phyloP scores from a whole-genome alignment of 176 grass and related monocot genomes.

The Puccinellia tenuiflora region DNA sequence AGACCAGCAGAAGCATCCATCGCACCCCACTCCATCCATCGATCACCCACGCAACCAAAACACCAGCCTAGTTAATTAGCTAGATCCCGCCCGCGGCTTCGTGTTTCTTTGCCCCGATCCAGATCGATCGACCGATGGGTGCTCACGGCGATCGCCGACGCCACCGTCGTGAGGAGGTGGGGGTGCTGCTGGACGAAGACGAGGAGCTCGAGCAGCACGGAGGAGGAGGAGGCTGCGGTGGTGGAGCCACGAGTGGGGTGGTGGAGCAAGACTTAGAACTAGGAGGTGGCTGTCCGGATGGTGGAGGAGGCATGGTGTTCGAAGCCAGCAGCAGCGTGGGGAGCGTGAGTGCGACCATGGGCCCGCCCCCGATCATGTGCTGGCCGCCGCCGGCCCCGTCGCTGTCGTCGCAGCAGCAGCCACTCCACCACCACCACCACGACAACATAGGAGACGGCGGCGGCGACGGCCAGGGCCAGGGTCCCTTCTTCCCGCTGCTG shows the following conservation, averaged over 20 bases:
- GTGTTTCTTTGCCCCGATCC: neutral
- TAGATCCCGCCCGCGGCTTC: neutral
- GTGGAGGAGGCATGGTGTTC: constrained; percentile 45
- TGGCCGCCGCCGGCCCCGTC: constrained; percentile 13
- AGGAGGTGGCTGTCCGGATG: neutral
- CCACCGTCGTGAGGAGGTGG: constrained; percentile 27
- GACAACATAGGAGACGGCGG: constrained; percentile 20
- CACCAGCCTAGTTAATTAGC: neutral
- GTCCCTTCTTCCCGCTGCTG: constrained; percentile 51
- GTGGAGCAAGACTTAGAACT: constrained; percentile 29
- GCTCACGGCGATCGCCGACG: constrained; percentile 19
- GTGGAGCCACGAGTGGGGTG: constrained; percentile 27
- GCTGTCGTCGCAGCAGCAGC: neutral
- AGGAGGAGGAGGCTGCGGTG: constrained; percentile 8
- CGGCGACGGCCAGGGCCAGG: constrained; percentile 15
- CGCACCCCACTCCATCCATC: neutral
- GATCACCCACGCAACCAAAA: constrained; percentile 15
- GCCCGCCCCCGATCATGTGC: constrained; percentile 33
- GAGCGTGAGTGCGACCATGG: constrained; percentile 52
- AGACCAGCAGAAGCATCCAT: constrained; percentile 35
- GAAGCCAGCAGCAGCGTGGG: constrained; percentile 50
- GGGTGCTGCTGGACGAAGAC: constrained; percentile 37
- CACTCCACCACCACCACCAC: constrained; percentile 34
- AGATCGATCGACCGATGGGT: constrained; percentile 24
- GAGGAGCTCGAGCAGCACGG: constrained; percentile 43